Conservation (phyloP, 345 rosid species). For the Arabidopsis thaliana region DNA sequence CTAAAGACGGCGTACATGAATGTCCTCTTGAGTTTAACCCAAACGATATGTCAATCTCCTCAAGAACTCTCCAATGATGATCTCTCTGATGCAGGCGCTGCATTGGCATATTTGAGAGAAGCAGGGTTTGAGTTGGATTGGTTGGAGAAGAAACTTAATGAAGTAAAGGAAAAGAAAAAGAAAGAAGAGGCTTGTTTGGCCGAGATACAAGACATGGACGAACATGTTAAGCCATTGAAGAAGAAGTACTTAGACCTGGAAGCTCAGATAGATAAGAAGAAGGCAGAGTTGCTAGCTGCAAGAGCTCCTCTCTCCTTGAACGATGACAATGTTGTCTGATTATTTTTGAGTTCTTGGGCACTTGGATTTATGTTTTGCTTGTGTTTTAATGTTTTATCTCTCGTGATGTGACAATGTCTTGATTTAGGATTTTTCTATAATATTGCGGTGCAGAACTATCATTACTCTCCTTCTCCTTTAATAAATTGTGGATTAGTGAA, state of each 20-base stretch:
- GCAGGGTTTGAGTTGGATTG: slow-evolving; percentile 5
- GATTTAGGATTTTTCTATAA: not conserved
- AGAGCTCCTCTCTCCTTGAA: slow-evolving; percentile 1
- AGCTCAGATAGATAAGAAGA: slow-evolving; percentile 15
- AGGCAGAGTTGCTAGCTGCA: not conserved
- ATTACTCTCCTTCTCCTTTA: too few relatives aligned
- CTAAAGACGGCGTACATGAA: not conserved
- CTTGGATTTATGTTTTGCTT: too few relatives aligned
- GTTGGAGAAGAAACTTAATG: not conserved
- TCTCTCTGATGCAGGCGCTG: not conserved
- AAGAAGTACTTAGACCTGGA: slow-evolving; percentile 1
- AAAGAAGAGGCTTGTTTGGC: not conserved
- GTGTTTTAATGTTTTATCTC: not conserved
- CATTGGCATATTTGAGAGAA: not conserved
- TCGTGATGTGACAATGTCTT: not conserved
- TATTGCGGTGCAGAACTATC: too few relatives aligned
- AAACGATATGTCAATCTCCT: not conserved
- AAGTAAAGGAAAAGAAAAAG: not conserved
- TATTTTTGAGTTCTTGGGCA: too few relatives aligned
- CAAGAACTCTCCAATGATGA: not conserved
- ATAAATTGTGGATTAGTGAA: too few relatives aligned
- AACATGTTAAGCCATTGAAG: not conserved
- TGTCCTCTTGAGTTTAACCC: not conserved
- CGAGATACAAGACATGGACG: not conserved
- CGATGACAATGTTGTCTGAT: not conserved